phyloP scores from a whole-genome alignment of 495 filamentous ascomycete species.

The Podospora fimiseda region DNA sequence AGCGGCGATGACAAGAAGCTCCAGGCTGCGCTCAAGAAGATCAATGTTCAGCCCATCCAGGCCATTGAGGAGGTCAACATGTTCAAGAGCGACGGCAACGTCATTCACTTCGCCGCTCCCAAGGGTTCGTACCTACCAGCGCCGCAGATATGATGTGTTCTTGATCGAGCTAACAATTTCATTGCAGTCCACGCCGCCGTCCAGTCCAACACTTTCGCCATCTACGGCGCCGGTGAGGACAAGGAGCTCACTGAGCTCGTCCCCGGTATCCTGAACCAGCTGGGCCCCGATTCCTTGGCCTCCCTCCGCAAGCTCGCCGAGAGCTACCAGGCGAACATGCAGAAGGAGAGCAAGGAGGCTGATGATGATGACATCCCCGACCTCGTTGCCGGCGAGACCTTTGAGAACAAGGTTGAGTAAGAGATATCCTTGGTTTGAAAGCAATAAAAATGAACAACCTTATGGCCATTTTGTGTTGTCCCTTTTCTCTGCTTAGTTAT shows the following conservation, averaged over 20 bases:
- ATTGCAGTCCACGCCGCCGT: constrained; percentile 88
- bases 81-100: constrained; percentile 99
- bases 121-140: constrained; percentile 61
- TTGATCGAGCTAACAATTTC: too few relatives aligned
- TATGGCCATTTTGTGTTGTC: not conserved
- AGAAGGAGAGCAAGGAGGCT: constrained; percentile 85
- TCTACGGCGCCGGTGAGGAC: constrained; percentile 98
- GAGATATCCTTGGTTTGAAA: constrained; percentile 9
- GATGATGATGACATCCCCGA: constrained; percentile 91
- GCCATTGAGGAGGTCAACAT: constrained; percentile 99
- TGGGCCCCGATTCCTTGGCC: constrained; percentile 95
- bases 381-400: constrained; percentile 91
- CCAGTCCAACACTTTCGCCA: constrained; percentile 94
- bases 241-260: constrained; percentile 99
- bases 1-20: constrained; percentile 99
- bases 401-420: constrained; percentile 94
- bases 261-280: constrained; percentile 98
- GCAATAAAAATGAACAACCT: constrained; percentile 10
- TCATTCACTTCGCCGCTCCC: constrained; percentile 96
- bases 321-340: constrained; percentile 99
- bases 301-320: constrained; percentile 96
- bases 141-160: not conserved
- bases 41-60: constrained; percentile 95
- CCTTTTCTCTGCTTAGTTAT: constrained; percentile 1
- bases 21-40: constrained; percentile 87